Percentiles rank a stretch among this genome's conserved stretches.
phyloP scores from a whole-genome alignment of 768 basidiomycete genomes.

The Lactifluus hygrophoroides region DNA sequence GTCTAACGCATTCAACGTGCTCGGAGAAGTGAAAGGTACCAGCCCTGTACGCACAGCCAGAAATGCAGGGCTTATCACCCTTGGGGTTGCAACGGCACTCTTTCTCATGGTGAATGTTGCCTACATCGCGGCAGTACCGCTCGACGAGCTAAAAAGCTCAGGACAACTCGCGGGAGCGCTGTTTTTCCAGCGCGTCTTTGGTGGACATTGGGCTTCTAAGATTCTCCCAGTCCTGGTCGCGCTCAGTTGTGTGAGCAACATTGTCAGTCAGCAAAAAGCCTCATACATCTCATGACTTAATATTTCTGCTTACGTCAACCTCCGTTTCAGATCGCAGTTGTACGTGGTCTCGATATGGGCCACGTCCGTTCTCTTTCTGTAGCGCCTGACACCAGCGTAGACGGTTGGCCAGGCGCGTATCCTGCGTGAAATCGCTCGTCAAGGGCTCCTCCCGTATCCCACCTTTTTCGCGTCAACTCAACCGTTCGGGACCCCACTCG shows the following conservation, averaged over 20 bases:
- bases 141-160: constrained; percentile 35
- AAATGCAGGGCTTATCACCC: constrained; percentile 36
- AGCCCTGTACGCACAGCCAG: constrained; percentile 40
- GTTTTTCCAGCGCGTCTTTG: constrained; percentile 45
- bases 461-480: constrained; percentile 39
- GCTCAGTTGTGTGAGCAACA: constrained; percentile 19
- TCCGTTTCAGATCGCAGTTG: constrained; percentile 24
- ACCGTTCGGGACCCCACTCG: constrained; percentile 43
- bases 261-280: constrained; percentile 31
- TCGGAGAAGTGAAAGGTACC: constrained; percentile 32
- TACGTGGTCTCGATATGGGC: constrained; percentile 1
- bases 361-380: background rate
- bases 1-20: constrained; percentile 39
- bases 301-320: constrained; percentile 33
- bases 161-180: constrained; percentile 39
- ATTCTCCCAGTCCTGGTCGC: constrained; percentile 17
- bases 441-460: constrained; percentile 44
- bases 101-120: constrained; percentile 41
- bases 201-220: constrained; percentile 26
- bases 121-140: constrained; percentile 34
- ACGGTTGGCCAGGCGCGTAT: constrained; percentile 38
- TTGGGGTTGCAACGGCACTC: constrained; percentile 38
- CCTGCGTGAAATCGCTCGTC: constrained; percentile 43
- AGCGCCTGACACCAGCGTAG: constrained; percentile 2
- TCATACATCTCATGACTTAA: constrained; percentile 29